phyloP scores from a whole-genome alignment of 1,284 basidiomycete species.

The Tremellales sp. region DNA sequence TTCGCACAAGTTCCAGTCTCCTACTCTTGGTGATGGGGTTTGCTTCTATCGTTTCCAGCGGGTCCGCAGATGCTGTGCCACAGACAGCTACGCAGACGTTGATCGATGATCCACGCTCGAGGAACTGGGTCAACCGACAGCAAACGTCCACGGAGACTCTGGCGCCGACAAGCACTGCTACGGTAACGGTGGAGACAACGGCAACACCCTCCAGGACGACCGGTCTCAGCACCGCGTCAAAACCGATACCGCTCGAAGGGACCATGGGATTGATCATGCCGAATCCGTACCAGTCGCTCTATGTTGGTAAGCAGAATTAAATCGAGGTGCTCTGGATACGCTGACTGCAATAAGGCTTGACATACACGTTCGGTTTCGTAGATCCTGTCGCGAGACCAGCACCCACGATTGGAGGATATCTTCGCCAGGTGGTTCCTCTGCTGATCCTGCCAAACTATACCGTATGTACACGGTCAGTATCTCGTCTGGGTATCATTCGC shows the following conservation, averaged over 20 bases:
- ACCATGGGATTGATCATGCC: conserved; percentile 48
- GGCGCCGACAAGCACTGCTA: conserved; percentile 1
- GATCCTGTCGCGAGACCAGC: conserved; percentile 37
- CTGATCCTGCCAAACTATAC: conserved; percentile 38
- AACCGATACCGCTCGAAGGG: conserved; percentile 28
- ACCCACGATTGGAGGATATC: conserved; percentile 36
- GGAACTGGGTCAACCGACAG: too few relatives aligned
- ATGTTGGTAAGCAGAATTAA: conserved; percentile 28
- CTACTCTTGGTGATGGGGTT: too few relatives aligned
- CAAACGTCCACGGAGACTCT: neutral
- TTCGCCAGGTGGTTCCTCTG: conserved; percentile 40
- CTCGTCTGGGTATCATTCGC: neutral
- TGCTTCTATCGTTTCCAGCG: too few relatives aligned
- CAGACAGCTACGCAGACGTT: conserved; percentile 11
- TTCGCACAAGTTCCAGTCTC: too few relatives aligned
- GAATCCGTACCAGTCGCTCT: conserved; percentile 32
- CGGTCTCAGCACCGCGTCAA: conserved; percentile 12
- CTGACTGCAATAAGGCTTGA: conserved; percentile 18
- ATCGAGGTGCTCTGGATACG: neutral
- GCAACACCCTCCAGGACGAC: conserved; percentile 1
- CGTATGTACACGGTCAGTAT: conserved; percentile 16
- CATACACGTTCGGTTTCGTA: conserved; percentile 45
- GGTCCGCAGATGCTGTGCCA: too few relatives aligned
- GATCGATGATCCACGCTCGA: conserved; percentile 12
- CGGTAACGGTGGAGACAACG: neutral